Conservation (phyloP, 768 basidiomycete species). For the Pulveroboletus sp. region DNA sequence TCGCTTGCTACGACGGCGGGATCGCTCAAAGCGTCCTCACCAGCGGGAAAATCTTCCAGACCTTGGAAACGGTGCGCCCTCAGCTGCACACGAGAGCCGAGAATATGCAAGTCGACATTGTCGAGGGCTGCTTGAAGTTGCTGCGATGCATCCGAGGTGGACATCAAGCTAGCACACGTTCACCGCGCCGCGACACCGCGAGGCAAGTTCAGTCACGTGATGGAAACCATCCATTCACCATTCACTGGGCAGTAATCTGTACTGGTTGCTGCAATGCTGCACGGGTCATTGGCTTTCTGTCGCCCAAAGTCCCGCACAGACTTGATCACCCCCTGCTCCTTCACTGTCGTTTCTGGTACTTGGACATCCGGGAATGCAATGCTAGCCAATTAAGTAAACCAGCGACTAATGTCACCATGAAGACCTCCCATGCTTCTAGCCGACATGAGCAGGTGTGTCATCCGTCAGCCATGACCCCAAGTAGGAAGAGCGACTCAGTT, state of each 20-base stretch:
- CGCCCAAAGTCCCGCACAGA: too few relatives aligned
- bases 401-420: neutral
- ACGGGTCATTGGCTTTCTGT: too few relatives aligned
- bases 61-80: constrained; percentile 28
- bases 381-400: neutral
- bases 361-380: too few relatives aligned
- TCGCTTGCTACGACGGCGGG: constrained; percentile 55
- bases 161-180: constrained; percentile 5
- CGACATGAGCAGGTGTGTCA: neutral
- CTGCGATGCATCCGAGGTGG: constrained; percentile 19
- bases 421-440: neutral
- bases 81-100: constrained; percentile 17
- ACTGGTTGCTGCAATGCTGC: too few relatives aligned
- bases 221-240: neutral
- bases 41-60: constrained; percentile 22
- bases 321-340: neutral
- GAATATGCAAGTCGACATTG: constrained; percentile 20
- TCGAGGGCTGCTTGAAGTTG: constrained; percentile 28
- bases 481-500: too few relatives aligned
- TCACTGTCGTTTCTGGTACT: neutral
- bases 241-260: too few relatives aligned
- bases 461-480: too few relatives aligned
- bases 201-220: constrained; percentile 7
- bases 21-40: constrained; percentile 38
- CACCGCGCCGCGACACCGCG: neutral